A percentile compares a stretch with the other conserved stretches of the same genome.
Evolutionary conservation across 208 protist species (phyloP).

Genomic region (Crithidia brevicula): DNA sequence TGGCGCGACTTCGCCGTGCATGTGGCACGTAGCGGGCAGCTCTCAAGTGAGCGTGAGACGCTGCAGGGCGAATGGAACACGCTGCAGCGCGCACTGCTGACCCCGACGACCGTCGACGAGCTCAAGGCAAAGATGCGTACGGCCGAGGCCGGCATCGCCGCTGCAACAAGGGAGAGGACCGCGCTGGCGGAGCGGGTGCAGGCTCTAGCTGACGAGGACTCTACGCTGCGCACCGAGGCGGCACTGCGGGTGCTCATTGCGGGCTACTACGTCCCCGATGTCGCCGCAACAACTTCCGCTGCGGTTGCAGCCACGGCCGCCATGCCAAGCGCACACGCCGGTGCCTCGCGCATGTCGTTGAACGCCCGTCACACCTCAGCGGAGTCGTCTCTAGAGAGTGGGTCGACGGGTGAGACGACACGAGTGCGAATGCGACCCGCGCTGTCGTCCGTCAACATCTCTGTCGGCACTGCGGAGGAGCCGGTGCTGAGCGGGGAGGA

Average conservation of each 20-base stretch:
- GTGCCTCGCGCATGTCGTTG: neutral
- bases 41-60: constrained; percentile 53
- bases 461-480: constrained; percentile 3
- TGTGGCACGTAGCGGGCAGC: constrained; percentile 38
- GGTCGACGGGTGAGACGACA: neutral
- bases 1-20: constrained; percentile 58
- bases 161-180: constrained; percentile 10
- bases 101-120: constrained; percentile 35
- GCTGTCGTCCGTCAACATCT: neutral
- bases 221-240: constrained; percentile 29
- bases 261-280: constrained; percentile 32
- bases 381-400: neutral
- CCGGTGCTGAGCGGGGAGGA: constrained; percentile 2
- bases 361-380: neutral
- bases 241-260: constrained; percentile 31
- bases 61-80: constrained; percentile 61
- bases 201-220: constrained; percentile 20
- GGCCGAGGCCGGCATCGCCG: constrained; percentile 35
- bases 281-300: neutral
- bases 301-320: neutral
- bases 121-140: constrained; percentile 29
- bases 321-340: neutral
- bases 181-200: constrained; percentile 19
- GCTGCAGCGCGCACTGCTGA: constrained; percentile 45
- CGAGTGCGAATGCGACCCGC: neutral